Evolutionary conservation across 2,329 filamentous ascomycete species (phyloP).

Genomic region (Leptographium flavum): DNA sequence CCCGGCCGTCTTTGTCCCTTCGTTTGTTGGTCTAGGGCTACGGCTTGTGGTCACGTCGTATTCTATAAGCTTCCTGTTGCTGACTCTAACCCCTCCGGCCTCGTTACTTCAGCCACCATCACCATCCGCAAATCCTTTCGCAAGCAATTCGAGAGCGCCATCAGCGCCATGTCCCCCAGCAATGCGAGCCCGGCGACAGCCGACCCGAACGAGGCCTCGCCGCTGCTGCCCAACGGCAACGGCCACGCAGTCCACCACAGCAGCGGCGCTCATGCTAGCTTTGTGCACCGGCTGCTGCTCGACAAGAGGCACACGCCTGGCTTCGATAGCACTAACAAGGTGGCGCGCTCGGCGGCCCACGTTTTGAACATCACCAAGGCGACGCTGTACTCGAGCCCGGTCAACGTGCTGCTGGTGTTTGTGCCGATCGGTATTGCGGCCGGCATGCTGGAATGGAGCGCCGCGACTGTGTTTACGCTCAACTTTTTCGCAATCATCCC

Average conservation of each 20-base stretch:
- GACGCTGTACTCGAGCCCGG: conserved; percentile 41
- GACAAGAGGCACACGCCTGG: conserved; percentile 37
- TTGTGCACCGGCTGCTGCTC: conserved; percentile 24
- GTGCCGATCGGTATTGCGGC: conserved; percentile 61
- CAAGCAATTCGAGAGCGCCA: background rate
- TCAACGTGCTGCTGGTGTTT: conserved; percentile 59
- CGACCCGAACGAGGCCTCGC: conserved; percentile 22
- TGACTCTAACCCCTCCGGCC: too few relatives aligned
- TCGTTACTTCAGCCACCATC: background rate
- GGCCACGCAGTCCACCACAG: background rate
- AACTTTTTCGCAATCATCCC: conserved; percentile 84
- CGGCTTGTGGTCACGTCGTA: too few relatives aligned
- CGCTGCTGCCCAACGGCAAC: conserved; percentile 19
- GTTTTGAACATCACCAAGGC: conserved; percentile 42
- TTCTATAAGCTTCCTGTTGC: too few relatives aligned
- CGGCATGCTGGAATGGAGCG: conserved; percentile 45
- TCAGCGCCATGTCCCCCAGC: background rate
- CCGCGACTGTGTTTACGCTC: conserved; percentile 56
- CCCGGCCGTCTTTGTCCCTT: background rate
- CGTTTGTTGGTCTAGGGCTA: too few relatives aligned
- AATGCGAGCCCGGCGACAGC: background rate
- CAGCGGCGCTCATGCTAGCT: conserved; percentile 6
- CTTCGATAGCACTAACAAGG: conserved; percentile 29
- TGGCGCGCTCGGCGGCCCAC: conserved; percentile 31
- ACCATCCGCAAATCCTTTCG: background rate